Conservation (phyloP, 768 basidiomycete genomes). For the Albatrellus ellisii region DNA sequence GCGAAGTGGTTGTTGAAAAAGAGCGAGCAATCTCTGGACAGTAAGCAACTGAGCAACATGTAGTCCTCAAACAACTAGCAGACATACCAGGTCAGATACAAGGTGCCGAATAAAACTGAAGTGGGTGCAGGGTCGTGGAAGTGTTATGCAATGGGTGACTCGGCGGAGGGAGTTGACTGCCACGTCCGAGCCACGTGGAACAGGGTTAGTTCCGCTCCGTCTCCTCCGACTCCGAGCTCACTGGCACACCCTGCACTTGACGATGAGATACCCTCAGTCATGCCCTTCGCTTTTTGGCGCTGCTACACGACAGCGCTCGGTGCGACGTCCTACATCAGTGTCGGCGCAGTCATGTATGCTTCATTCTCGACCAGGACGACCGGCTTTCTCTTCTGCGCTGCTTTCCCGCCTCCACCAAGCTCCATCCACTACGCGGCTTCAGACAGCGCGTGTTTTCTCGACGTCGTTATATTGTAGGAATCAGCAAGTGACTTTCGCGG, state of each 20-base stretch:
- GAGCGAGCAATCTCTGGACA: neutral
- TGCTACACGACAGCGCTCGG: neutral
- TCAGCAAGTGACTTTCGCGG: conserved; percentile 8
- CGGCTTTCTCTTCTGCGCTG: neutral
- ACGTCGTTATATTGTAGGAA: neutral
- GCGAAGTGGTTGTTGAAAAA: neutral
- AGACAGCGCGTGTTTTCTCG: neutral
- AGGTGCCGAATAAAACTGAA: neutral
- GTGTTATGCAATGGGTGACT: neutral
- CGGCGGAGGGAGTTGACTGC: neutral
- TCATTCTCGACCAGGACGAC: neutral
- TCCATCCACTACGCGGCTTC: neutral
- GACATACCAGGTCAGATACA: neutral
- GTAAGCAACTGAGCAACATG: neutral
- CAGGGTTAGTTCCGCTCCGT: no score
- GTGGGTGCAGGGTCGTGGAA: neutral
- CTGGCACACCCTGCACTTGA: no score
- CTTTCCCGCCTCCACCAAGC: neutral
- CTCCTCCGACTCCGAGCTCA: no score
- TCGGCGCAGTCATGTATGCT: neutral
- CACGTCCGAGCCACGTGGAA: no score
- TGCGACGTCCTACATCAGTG: neutral
- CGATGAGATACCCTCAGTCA: no score
- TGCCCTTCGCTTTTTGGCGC: no score
- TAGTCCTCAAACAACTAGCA: neutral